phyloP scores from a whole-genome alignment of 768 basidiomycete genomes.

The Glaciozyma martinii region DNA sequence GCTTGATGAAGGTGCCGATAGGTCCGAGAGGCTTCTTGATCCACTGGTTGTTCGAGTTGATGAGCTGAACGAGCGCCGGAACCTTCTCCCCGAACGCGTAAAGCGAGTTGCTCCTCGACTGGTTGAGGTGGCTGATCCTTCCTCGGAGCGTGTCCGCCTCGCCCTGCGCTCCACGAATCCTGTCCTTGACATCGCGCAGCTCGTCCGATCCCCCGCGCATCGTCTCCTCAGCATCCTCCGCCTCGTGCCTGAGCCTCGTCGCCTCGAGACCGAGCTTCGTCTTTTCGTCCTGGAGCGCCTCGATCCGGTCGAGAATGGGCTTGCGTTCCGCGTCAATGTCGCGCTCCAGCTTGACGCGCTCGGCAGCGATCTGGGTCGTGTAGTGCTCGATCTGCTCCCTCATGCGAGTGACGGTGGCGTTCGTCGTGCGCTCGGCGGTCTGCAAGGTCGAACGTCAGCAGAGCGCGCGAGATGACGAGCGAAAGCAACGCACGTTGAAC shows the following conservation, averaged over 20 bases:
- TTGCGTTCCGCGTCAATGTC: constrained; percentile 21
- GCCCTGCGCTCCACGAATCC: neutral
- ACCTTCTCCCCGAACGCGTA: constrained; percentile 36
- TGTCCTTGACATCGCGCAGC: neutral
- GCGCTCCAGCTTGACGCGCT: constrained; percentile 49
- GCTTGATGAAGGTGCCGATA: constrained; percentile 65
- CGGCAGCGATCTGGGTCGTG: constrained; percentile 50
- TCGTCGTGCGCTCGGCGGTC: constrained; percentile 18
- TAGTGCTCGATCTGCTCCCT: constrained; percentile 38
- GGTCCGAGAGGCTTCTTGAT: constrained; percentile 46
- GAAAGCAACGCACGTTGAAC: neutral
- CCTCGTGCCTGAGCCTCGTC: neutral
- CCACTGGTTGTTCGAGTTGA: constrained; percentile 34
- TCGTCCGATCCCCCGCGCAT: neutral
- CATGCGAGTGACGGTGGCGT: neutral
- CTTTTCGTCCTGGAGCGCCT: neutral
- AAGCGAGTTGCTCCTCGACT: constrained; percentile 25
- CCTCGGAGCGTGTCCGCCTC: neutral
- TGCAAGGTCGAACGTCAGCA: neutral
- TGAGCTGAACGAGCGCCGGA: constrained; percentile 34
- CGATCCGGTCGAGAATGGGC: constrained; percentile 10
- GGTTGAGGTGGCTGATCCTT: constrained; percentile 10
- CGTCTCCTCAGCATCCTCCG: neutral
- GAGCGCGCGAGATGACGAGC: neutral
- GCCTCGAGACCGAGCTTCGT: neutral